A percentile compares a stretch with the other conserved stretches of the same genome.
phyloP scores from a whole-genome alignment of 1,139 yeast species.

The Suhomyces wounanorum region DNA sequence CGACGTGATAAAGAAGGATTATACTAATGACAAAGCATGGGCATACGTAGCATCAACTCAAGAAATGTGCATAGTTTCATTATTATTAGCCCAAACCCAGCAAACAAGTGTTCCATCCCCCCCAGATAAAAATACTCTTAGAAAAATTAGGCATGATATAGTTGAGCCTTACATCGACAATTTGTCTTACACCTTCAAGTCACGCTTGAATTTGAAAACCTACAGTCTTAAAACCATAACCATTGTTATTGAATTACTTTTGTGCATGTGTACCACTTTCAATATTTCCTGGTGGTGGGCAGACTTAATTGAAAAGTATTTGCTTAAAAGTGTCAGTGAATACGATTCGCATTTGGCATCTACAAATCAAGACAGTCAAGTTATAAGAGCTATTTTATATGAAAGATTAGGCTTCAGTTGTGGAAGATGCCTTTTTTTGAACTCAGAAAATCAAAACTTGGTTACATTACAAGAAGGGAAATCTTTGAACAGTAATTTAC shows the following conservation, averaged over 20 bases:
- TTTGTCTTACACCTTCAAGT: constrained; percentile 50
- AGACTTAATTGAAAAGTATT: constrained; percentile 47
- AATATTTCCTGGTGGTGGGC: constrained; percentile 51
- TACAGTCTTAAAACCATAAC: constrained; percentile 53
- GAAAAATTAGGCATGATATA: constrained; percentile 61
- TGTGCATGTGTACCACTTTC: constrained; percentile 46
- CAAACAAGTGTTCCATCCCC: constrained; percentile 22
- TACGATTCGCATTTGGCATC: constrained; percentile 40
- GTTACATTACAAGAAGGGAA: constrained; percentile 15
- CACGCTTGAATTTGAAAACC: constrained; percentile 64
- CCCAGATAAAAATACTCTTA: constrained; percentile 54
- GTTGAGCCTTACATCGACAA: constrained; percentile 70
- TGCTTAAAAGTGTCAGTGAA: constrained; percentile 44
- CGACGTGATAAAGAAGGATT: constrained; percentile 80
- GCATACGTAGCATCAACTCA: constrained; percentile 79
- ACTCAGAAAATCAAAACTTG: constrained; percentile 18
- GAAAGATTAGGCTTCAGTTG: constrained; percentile 44
- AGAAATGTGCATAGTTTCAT: constrained; percentile 81
- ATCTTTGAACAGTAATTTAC: constrained; percentile 1
- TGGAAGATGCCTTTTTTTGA: constrained; percentile 32
- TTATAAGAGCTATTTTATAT: constrained; percentile 43
- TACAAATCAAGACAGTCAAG: constrained; percentile 36
- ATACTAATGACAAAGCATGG: constrained; percentile 80
- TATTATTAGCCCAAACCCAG: constrained; percentile 66
- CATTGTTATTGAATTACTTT: constrained; percentile 52